Base-by-base conservation (phyloP, 2,329 filamentous ascomycete species). In the Ciborinia camelliae region DNA sequence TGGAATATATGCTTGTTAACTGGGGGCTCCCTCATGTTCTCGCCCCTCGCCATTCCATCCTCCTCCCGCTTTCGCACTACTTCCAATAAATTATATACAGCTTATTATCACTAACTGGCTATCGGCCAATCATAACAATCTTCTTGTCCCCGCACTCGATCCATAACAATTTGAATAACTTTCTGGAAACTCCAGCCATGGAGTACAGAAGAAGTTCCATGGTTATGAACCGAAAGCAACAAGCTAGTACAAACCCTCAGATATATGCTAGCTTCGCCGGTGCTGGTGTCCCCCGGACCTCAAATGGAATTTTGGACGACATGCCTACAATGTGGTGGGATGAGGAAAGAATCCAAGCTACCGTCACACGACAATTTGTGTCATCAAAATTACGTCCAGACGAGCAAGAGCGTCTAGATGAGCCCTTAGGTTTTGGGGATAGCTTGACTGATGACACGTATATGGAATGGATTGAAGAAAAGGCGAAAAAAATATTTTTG, bases 401-500 rank as follows among this genome's bases (percentile, higher is more conserved):
- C 67, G 88, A 90, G 75, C 80, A 86, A 69, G 80, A 82, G 63
- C 84, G 84, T 62, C 78, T 93, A 54, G 83, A 89, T 71, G 79
- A 79, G 48, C 85, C 85, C 10, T 79, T 91, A 54, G 84, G 80
- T 15, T 91, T 91, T 74, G 89, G 89, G 37, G 85, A 85, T 63
- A 76, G 85, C 26, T 74, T 85, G 64, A 91, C 89, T 4, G 86
- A 91, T 74, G 84, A 88, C 68, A 91, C 89, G 0, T 92, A 92
- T 74, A 87, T 89, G 80, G 89, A 92, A 73, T 91, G 89, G 87
- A 91, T 92, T 65, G 78, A 89, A 54, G 79, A 84, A 63, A 88
- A 87, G 70, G 87, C 88, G 8, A 87, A 86, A 72, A 82, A 86
- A 54, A 80, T 92, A 47, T 92, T 92, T 72, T 79, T 93, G 54